These are phyloP conservation scores for Chalciporus sp. DNA, from an alignment of 1,284 basidiomycete species.

Conservation along the genomic window DNA sequence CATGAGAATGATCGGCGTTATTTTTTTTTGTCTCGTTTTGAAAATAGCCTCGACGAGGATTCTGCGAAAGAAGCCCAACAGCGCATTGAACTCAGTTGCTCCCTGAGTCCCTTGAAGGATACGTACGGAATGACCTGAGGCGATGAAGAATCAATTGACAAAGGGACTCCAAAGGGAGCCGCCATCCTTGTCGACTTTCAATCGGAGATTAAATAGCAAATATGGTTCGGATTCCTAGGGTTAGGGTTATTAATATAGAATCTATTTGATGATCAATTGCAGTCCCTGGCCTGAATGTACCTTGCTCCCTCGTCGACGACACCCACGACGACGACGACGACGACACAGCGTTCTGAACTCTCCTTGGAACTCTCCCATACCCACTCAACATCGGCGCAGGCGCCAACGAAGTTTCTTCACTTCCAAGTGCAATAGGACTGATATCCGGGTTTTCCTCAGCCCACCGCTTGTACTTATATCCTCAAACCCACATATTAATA, in stretches of 20 bases:
- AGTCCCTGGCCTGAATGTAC: not conserved
- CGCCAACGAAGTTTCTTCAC: constrained; percentile 1
- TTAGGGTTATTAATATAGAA: constrained; percentile 13
- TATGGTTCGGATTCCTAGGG: no score
- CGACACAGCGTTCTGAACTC: not conserved
- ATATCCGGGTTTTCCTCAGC: not conserved
- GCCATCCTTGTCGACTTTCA: no score
- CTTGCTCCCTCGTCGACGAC: not conserved
- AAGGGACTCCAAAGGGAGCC: no score
- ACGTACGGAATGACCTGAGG: no score
- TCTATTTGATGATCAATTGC: not conserved
- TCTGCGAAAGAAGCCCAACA: no score
- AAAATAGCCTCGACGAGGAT: no score
- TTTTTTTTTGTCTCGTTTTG: no score
- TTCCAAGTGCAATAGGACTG: not conserved
- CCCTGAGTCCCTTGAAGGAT: no score
- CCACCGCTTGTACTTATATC: constrained; percentile 1
- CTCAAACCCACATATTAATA: constrained; percentile 20
- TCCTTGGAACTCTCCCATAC: constrained; percentile 5
- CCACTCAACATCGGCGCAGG: constrained; percentile 1
- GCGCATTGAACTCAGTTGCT: no score
- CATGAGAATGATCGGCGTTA: no score
- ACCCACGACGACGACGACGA: not conserved
- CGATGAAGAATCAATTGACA: no score
- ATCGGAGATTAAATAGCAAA: no score